Evolutionary conservation across 495 filamentous ascomycete genomes (phyloP), one percentile per base, ranked within the genome.

Genomic region (Annulohypoxylon bovei): DNA sequence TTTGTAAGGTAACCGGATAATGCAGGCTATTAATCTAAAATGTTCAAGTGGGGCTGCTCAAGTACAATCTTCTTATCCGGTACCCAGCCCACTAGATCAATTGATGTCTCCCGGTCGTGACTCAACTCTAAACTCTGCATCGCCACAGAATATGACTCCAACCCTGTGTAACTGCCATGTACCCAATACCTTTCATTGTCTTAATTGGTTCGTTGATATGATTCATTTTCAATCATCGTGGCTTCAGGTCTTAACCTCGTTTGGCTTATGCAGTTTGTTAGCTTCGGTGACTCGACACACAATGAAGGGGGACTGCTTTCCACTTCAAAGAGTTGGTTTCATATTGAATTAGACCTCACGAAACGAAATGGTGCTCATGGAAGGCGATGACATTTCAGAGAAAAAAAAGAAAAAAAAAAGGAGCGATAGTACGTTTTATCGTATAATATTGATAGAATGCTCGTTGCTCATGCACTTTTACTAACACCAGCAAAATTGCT

Each of bases 141-240:
- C 61, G 72, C 68, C 72, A 69, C 68, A 67, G 44, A 35, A 25
- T 18, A 60, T 61, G 40, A 56, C 40, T 55, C 44, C 25, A 46
- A 20, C 9, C 47, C 44, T 14, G 61, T 49, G 49, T 56, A 55
- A 6, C n/a, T 32, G 16, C 6, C 7, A 16, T 25, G 57, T 60
- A 35, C 57, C 57, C 4, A 16, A 5, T 60, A 60, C 57, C 6
- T 47, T 6, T 30, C 25, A 8, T 16, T 16, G 32, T 53, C 39
- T 35, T 25, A 60, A 60, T 33, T 5, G 28, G 25, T 30, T 37
- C 25, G 47, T 40, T 64, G 23, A 14, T 33, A 76, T 76, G 73
- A 76, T 71, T 76, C 73, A 76, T 76, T 53, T 39, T 63, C 23
- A 55, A 61, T 62, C 57, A 67, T 61, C 44, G 33, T 30, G 40